phyloP scores from a whole-genome alignment of 139 green algal genomes.

The Asterochloris erici region DNA sequence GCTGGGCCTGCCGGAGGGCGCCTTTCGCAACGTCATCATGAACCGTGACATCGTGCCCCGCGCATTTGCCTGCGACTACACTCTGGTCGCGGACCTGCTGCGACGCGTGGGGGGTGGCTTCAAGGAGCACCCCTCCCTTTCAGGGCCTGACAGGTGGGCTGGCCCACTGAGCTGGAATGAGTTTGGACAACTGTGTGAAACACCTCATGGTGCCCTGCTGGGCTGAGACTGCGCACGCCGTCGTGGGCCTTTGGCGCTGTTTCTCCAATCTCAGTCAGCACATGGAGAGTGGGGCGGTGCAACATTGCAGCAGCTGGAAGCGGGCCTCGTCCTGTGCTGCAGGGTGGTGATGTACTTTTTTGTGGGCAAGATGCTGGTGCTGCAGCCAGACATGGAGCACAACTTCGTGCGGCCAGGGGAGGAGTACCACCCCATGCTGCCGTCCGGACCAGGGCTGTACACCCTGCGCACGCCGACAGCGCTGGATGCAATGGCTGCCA shows the following conservation, averaged over 20 bases:
- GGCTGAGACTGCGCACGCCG: background rate
- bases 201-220: too few relatives aligned
- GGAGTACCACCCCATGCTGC: slow-evolving; percentile 80
- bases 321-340: background rate
- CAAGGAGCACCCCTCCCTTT: slow-evolving; percentile 73
- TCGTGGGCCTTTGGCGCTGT: background rate
- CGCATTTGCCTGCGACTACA: slow-evolving; percentile 97
- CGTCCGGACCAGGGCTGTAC: slow-evolving; percentile 66
- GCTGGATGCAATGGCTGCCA: too few relatives aligned
- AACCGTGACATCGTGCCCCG: slow-evolving; percentile 91
- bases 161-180: background rate
- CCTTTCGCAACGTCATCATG: slow-evolving; percentile 77
- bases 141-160: slow-evolving; percentile 13
- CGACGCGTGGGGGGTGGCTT: slow-evolving; percentile 56
- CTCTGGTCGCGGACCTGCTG: slow-evolving; percentile 74
- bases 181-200: background rate
- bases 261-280: too few relatives aligned
- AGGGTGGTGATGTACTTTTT: slow-evolving; percentile 85
- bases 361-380: slow-evolving; percentile 78
- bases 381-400: slow-evolving; percentile 75
- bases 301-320: background rate
- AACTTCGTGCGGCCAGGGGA: slow-evolving; percentile 46
- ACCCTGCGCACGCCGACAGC: slow-evolving; percentile 37
- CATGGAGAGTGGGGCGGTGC: background rate
- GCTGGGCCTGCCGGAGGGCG: slow-evolving; percentile 43